Conservation (phyloP, 2,329 filamentous ascomycete genomes). For the Phaeophleospora eucalypticola region DNA sequence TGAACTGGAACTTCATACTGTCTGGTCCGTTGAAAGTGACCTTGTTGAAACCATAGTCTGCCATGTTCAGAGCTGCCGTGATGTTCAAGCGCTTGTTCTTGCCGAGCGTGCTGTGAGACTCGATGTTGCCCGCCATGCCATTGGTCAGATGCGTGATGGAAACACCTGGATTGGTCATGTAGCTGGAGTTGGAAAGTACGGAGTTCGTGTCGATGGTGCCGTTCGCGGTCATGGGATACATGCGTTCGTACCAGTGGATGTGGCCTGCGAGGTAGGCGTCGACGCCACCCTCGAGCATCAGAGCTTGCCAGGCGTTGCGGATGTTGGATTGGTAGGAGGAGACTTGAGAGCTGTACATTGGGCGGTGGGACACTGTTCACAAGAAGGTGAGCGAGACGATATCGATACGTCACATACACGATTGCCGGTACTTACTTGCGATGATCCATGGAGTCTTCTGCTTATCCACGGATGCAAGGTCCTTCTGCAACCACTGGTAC, state of each 20-base stretch:
- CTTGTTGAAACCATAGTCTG: conserved; percentile 49
- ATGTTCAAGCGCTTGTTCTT: conserved; percentile 35
- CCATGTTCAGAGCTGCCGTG: conserved; percentile 44
- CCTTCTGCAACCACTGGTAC: conserved; percentile 46
- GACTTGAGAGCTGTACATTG: conserved; percentile 46
- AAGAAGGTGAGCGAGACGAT: no score
- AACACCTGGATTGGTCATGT: conserved; percentile 44
- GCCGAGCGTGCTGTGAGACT: conserved; percentile 44
- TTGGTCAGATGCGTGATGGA: conserved; percentile 51
- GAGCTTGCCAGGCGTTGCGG: conserved; percentile 44
- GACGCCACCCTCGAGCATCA: conserved; percentile 44
- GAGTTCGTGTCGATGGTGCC: conserved; percentile 41
- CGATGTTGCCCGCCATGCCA: conserved; percentile 53
- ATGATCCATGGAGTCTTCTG: conserved; percentile 49
- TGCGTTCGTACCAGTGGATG: conserved; percentile 48
- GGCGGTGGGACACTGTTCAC: conserved; percentile 40
- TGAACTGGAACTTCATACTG: conserved; percentile 44
- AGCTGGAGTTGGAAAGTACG: conserved; percentile 48
- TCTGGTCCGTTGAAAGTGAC: conserved; percentile 41
- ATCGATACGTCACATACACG: no score
- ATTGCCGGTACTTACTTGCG: conserved; percentile 34
- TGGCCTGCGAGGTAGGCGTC: conserved; percentile 45
- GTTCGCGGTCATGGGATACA: conserved; percentile 37
- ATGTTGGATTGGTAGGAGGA: conserved; percentile 44
- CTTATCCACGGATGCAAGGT: conserved; percentile 44